phyloP scores from a whole-genome alignment of 2,329 filamentous ascomycete species.

The Colletotrichum coccodes region DNA sequence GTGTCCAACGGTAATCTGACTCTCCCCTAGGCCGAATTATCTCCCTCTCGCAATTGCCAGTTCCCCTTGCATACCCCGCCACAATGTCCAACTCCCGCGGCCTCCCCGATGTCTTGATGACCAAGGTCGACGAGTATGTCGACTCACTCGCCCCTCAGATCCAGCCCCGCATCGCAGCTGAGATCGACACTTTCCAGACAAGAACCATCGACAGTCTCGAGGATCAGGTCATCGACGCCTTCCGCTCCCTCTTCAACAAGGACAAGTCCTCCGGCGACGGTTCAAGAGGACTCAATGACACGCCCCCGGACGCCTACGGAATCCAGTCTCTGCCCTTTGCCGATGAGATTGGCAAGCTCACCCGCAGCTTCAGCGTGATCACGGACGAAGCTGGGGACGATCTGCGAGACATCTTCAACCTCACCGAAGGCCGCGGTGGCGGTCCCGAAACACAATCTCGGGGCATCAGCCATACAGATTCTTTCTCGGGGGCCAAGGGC shows the following conservation, averaged over 20 bases:
- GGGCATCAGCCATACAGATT: conserved; percentile 29
- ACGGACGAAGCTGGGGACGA: conserved; percentile 54
- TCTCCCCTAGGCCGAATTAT: not conserved
- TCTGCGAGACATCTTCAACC: conserved; percentile 53
- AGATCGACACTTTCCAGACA: conserved; percentile 54
- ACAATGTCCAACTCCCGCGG: conserved; percentile 45
- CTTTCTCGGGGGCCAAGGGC: conserved; percentile 44
- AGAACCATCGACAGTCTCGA: conserved; percentile 58
- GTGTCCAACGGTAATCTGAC: not conserved
- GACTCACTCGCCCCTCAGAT: conserved; percentile 58
- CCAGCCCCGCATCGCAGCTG: conserved; percentile 55
- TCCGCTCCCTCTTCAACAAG: conserved; percentile 54
- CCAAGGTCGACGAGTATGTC: conserved; percentile 57
- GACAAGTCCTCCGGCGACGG: conserved; percentile 36
- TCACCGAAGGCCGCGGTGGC: conserved; percentile 47
- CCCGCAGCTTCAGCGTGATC: conserved; percentile 50
- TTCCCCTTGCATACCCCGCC: not conserved
- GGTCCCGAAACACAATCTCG: conserved; percentile 39
- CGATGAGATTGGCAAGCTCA: conserved; percentile 54
- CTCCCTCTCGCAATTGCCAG: not conserved
- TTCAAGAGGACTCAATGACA: conserved; percentile 42
- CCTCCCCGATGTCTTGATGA: conserved; percentile 54
- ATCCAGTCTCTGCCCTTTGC: conserved; percentile 55
- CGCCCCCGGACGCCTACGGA: conserved; percentile 53
- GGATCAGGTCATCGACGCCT: conserved; percentile 54